A percentile compares a stretch with the other conserved stretches of the same genome.
Evolutionary conservation across 257 asterid species (phyloP).

Genomic region (Gentiana macrophylla): DNA sequence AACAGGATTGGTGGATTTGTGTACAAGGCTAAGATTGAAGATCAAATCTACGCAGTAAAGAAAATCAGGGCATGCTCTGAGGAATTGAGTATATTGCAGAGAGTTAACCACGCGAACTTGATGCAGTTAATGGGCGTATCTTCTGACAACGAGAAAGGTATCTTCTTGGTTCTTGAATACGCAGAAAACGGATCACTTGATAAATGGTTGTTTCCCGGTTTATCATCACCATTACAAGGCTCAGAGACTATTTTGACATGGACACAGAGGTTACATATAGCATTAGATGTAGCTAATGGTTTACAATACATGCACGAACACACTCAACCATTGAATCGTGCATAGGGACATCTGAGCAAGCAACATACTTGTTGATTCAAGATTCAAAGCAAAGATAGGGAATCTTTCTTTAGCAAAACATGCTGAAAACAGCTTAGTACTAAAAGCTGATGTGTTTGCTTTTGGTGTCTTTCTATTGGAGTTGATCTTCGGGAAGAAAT

Average conservation of each 20-base stretch:
- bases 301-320: constrained; percentile 81
- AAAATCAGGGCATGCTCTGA: constrained; percentile 45
- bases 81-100: constrained; percentile 55
- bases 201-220: constrained; percentile 37
- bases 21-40: constrained; percentile 36
- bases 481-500: constrained; percentile 55
- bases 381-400: constrained; percentile 51
- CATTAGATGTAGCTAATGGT: constrained; percentile 75
- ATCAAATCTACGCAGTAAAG: constrained; percentile 43
- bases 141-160: constrained; percentile 37
- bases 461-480: constrained; percentile 65
- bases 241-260: constrained; percentile 25
- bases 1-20: constrained; percentile 51
- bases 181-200: constrained; percentile 62
- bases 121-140: constrained; percentile 62
- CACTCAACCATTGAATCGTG: constrained; percentile 53
- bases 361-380: constrained; percentile 64
- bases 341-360: constrained; percentile 50
- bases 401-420: constrained; percentile 49
- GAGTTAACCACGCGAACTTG: constrained; percentile 56
- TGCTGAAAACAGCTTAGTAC: constrained; percentile 30
- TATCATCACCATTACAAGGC: constrained; percentile 18
- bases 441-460: constrained; percentile 57
- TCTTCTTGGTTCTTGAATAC: constrained; percentile 49
- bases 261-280: constrained; percentile 49